These are phyloP conservation scores for Calonectria pteridis DNA, from an alignment of 2,329 filamentous ascomycete genomes.

Conservation along the genomic window DNA sequence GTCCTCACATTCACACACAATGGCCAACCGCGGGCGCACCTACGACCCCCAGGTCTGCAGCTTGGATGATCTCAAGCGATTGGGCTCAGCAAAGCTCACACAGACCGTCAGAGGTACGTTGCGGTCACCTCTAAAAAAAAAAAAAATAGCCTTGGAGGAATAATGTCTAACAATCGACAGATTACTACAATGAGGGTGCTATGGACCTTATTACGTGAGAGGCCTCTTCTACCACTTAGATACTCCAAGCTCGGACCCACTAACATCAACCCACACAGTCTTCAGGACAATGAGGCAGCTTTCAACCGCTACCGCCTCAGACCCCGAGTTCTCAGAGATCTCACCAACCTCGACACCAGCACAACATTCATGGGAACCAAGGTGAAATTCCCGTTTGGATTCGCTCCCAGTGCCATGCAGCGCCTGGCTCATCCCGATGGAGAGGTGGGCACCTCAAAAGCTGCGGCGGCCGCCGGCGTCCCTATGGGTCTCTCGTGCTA, in stretches of 20 bases:
- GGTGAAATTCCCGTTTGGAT: conserved; percentile 25
- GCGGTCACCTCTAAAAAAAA: too few relatives aligned
- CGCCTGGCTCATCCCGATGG: conserved; percentile 19
- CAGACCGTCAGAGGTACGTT: conserved; percentile 14
- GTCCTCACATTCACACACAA: neutral
- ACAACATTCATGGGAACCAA: conserved; percentile 23
- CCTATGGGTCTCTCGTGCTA: conserved; percentile 21
- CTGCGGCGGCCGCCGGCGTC: neutral
- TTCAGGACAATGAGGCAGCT: conserved; percentile 26
- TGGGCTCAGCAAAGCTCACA: conserved; percentile 23
- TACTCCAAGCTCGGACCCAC: neutral
- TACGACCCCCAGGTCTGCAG: conserved; percentile 26
- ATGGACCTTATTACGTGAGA: conserved; percentile 22
- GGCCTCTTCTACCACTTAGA: neutral
- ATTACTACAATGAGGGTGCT: conserved; percentile 24
- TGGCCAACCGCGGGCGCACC: conserved; percentile 29
- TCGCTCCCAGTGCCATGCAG: conserved; percentile 26
- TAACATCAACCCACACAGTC: conserved; percentile 12
- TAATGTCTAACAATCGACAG: neutral
- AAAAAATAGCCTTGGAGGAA: too few relatives aligned
- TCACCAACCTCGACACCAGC: conserved; percentile 17
- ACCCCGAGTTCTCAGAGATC: conserved; percentile 23
- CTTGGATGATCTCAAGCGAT: conserved; percentile 24
- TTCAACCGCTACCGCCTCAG: conserved; percentile 26
- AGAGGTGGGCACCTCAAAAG: conserved; percentile 19